Base-by-base conservation (phyloP, 306 rosid genomes). In the Prunus kanzakura region DNA sequence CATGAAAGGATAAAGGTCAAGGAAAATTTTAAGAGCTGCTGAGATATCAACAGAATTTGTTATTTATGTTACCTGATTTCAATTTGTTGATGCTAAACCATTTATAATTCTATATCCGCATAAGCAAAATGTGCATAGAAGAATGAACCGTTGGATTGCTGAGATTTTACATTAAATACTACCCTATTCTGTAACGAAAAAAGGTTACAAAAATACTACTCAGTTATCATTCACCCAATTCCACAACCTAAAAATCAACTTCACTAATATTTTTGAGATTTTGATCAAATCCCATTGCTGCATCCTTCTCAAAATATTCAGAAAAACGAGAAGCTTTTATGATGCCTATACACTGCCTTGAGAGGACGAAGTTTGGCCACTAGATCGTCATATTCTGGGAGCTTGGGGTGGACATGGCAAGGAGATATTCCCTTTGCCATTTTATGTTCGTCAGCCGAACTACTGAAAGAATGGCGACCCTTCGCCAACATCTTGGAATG, bases 341-440 rank as follows among this genome's bases (percentile, higher is more conserved):
- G 56, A 27, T 20, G 76, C 30, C 12, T 63, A 25, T 63, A 23
- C 61, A 38, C 72, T 51, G 55, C 77, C 45, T 63, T 71, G 16
- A 71, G 52, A 35, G 9, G 43, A 7, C 1, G 14, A 38, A 78
- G 54, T 61, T 70, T 61, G 61, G 56, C 55, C 50, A 22, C 56
- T 32, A 78, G 66, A 27, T 81, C 78, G 56, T 76, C 85, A 22
- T 75, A 70, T 15, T 81, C 38, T 19, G 73, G 77, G 29, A 75
- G 77, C 66, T 76, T 81, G 69, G 80, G 77, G 30, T 81, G 77
- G 68, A 81, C 80, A 75, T 75, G 83, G 50, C 30, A 57, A 73
- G 71, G 35, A 1, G 23, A 56, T 22, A 23, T 66, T 35, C 66
- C 70, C 9, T 67, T 60, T 4, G 27, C 46, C 25, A 15, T 19